Percentiles rank a stretch among this genome's conserved stretches.
Conservation (phyloP, 2,329 filamentous ascomycete genomes). For the Cladosporium oxysporum region DNA sequence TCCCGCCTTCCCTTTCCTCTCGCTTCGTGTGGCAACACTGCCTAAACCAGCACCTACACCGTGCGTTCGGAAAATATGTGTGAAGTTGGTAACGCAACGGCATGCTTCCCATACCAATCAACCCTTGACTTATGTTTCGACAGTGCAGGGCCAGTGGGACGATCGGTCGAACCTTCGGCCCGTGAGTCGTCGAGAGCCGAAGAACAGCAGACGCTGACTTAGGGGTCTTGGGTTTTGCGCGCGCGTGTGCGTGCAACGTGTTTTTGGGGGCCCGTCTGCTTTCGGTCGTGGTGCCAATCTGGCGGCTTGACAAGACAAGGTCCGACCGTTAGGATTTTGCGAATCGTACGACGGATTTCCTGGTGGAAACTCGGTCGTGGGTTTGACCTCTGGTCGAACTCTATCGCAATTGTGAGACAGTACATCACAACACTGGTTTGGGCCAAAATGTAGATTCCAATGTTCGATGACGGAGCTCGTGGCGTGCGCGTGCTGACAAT, state of each 20-base stretch:
- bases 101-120: neutral
- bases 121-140: constrained; percentile 10
- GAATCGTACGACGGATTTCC: constrained; percentile 4
- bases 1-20: neutral
- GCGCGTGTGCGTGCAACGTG: neutral
- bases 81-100: neutral
- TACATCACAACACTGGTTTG: neutral
- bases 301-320: neutral
- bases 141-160: neutral
- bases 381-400: neutral
- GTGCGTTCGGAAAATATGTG: neutral
- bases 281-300: constrained; percentile 1
- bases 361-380: constrained; percentile 6
- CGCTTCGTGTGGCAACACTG: neutral
- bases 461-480: neutral
- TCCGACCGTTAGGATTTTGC: neutral
- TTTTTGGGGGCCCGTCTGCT: neutral
- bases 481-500: neutral
- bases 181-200: constrained; percentile 7
- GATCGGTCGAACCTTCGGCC: constrained; percentile 15
- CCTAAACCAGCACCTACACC: neutral
- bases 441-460: neutral
- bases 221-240: neutral
- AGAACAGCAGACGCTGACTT: constrained; percentile 7
- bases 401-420: constrained; percentile 3